Conservation (phyloP, 306 rosid genomes). For the Cicer arietinum region DNA sequence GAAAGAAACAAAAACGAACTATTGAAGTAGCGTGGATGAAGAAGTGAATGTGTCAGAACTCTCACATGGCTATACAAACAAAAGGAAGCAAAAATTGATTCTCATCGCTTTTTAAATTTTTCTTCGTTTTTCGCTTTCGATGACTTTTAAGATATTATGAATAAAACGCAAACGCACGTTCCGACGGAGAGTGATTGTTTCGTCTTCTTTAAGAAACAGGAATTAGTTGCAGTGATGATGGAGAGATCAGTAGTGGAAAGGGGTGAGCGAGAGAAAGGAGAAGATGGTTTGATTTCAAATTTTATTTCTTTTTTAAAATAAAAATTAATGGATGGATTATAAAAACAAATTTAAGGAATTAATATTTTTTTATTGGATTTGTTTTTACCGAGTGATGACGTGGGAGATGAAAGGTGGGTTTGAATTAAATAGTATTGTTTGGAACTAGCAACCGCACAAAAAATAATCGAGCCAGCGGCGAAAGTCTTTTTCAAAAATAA, state of each 20-base stretch:
- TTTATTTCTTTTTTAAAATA: background rate
- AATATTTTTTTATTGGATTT: background rate
- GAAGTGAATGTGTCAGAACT: slow-evolving; percentile 75
- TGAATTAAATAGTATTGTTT: slow-evolving; percentile 14
- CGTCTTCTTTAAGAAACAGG: slow-evolving; percentile 82
- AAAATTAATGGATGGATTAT: background rate
- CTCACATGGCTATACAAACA: slow-evolving; percentile 75
- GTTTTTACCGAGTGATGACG: slow-evolving; percentile 51
- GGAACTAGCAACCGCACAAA: slow-evolving; percentile 48
- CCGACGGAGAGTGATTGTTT: slow-evolving; percentile 52
- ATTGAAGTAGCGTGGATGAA: slow-evolving; percentile 9
- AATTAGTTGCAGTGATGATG: slow-evolving; percentile 57
- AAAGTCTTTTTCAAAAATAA: slow-evolving; percentile 47
- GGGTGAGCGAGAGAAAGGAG: slow-evolving; percentile 26
- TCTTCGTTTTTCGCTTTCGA: slow-evolving; percentile 35
- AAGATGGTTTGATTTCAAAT: slow-evolving; percentile 45
- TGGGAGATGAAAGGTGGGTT: slow-evolving; percentile 47
- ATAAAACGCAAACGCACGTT: background rate
- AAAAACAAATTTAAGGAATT: background rate
- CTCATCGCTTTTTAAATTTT: slow-evolving; percentile 36
- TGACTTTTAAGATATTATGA: slow-evolving; percentile 39
- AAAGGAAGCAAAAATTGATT: slow-evolving; percentile 60
- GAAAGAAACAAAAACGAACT: background rate
- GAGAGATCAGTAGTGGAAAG: slow-evolving; percentile 45
- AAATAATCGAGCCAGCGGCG: slow-evolving; percentile 21